These are phyloP conservation scores for Xylariaceae sp. DNA, from an alignment of 2,329 filamentous ascomycete genomes.

Conservation along the genomic window DNA sequence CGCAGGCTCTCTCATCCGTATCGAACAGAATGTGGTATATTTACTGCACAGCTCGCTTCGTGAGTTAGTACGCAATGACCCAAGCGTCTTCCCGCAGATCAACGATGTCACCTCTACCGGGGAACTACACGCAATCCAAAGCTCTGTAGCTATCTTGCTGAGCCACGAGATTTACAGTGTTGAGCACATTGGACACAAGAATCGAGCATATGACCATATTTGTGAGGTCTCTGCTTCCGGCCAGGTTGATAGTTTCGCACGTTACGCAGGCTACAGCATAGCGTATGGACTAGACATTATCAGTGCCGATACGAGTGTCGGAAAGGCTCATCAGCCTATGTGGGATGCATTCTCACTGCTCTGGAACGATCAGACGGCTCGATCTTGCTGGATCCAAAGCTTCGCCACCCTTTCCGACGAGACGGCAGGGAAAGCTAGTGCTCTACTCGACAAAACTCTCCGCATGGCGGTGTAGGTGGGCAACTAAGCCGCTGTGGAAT, in stretches of 20 bases:
- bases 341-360: not conserved
- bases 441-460: not conserved
- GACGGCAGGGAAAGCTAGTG: not conserved
- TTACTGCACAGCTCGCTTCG: not conserved
- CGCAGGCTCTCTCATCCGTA: not conserved
- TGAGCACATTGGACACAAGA: not conserved
- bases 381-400: not conserved
- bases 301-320: not conserved
- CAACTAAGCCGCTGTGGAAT: not conserved
- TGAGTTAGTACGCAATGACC: not conserved
- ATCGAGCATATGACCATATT: not conserved
- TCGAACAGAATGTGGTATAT: not conserved
- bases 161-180: not conserved
- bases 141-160: not conserved
- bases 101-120: not conserved
- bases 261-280: not conserved
- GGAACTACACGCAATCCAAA: not conserved
- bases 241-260: not conserved
- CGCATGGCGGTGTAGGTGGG: not conserved
- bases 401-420: not conserved
- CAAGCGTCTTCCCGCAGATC: not conserved
- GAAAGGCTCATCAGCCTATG: not conserved
- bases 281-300: not conserved
- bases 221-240: not conserved
- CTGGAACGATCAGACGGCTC: not conserved